Evolutionary conservation across 495 filamentous ascomycete species (phyloP), one percentile per base, ranked within the genome.

Genomic region (Aspergillus cavernicola): DNA sequence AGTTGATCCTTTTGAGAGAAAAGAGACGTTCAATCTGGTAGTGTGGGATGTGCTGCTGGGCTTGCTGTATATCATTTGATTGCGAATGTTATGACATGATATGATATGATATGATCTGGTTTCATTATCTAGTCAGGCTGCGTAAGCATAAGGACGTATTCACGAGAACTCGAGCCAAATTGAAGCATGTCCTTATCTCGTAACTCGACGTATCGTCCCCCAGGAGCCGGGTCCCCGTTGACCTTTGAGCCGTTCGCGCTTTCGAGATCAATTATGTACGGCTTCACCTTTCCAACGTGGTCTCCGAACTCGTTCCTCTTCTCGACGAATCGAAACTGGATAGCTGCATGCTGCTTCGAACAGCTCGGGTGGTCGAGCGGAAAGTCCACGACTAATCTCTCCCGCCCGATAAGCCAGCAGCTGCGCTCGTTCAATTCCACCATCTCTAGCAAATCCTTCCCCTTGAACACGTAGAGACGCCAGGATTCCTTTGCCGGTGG

Each of bases 381-480:
- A 31, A 95, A 78, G 63, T 98, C 93, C 5, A 87, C 91, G 22
- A 98, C 85, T 8, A 82, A 66, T 35, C 76, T 53, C 56, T 97
- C 92, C 32, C 92, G 72, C 0, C 93, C 93, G 8, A 97, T 70
- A 26, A 99, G 72, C 93, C 93, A 99, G 70, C 90, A 95, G 58
- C 85, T 91, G 23, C 87, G 85, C 32, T 73, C 71, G 46, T 79
- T 72, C 15, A 99, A 76, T 38, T 89, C 82, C 18, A 96, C 78
- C 7, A 88, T 92, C 51, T 92, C 87, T 28, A 96, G 61, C 7
- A 93, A 72, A 45, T 92, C 87, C 23, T 78, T 59, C 11, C 85
- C 87, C 64, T 96, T 96, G 80, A 99, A 99, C 15, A 96, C 81
- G 64, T 95, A 99, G 28, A 99, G 70, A 35, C 89, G 87, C 90